A percentile compares a stretch with the other conserved stretches of the same genome.
Evolutionary conservation across 441 rosid genomes (phyloP).

Genomic region (Gossypium davidsonii): DNA sequence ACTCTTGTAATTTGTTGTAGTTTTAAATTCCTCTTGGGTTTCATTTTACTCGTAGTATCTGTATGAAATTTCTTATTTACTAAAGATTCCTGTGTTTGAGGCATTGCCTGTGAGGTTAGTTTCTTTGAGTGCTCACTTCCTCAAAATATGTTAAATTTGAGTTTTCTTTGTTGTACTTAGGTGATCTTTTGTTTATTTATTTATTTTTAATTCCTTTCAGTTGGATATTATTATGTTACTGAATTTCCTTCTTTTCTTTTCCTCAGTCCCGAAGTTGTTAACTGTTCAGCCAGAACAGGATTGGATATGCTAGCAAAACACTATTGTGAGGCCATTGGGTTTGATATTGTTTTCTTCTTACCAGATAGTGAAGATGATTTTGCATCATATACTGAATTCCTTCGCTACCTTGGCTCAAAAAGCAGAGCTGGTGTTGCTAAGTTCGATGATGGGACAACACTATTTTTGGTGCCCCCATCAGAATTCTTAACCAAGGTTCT

Average conservation of each 20-base stretch:
- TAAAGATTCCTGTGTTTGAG: neutral
- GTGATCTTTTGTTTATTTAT: neutral
- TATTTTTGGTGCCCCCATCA: slow-evolving; percentile 92
- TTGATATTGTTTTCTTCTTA: slow-evolving; percentile 79
- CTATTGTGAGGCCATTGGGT: slow-evolving; percentile 66
- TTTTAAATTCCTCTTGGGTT: neutral
- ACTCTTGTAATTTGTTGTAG: neutral
- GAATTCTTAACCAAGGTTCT: slow-evolving; percentile 74
- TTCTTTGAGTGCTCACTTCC: neutral
- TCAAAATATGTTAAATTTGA: neutral
- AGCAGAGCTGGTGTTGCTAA: slow-evolving; percentile 97
- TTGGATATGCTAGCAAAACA: slow-evolving; percentile 88
- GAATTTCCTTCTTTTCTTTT: slow-evolving; percentile 16
- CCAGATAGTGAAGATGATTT: slow-evolving; percentile 97
- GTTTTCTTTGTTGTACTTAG: neutral
- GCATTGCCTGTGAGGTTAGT: neutral
- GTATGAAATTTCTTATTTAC: neutral
- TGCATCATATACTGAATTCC: slow-evolving; percentile 89
- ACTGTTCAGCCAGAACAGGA: slow-evolving; percentile 98
- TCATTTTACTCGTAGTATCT: neutral
- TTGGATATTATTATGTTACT: neutral
- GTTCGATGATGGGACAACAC: slow-evolving; percentile 80
- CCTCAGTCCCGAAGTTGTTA: slow-evolving; percentile 77
- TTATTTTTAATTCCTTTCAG: neutral
- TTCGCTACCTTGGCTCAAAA: slow-evolving; percentile 80